Evolutionary conservation across 305 asterid species (phyloP), one percentile per base, ranked within the genome.

Genomic region (Vinca major): DNA sequence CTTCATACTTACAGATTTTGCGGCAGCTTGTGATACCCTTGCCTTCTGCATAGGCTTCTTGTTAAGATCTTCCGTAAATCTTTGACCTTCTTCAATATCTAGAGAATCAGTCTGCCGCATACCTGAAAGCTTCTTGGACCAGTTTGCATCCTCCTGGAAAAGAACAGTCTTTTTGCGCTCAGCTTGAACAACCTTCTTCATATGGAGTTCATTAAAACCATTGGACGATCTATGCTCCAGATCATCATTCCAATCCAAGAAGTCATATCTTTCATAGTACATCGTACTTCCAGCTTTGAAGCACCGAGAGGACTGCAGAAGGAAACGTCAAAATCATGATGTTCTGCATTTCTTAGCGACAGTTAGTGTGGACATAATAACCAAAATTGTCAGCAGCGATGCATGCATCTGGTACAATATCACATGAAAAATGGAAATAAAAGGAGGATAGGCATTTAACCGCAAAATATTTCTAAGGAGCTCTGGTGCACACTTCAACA

Each of bases 1-100:
- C 75, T 77, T 75, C 52, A 5, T 11, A 3, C 55, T 75, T 45
- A 55, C 7, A 68, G 49, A 66, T 10, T 65, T 45, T 62, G 63
- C 44, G 50, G 49, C 67, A 68, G 39, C 63, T 65, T 70, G 74
- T 64, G 65, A 71, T 17, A 80, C 60, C 16, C 41, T 64, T 43
- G 16, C 71, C 62, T 62, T 63, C 66, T 77, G 54, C 50, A 62
- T 11, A 45, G 73, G 43, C 63, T 69, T 71, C 80, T 73, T 74
- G 8, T 63, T 62, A 43, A 72, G 62, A 74, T 71, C 85, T 67
- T 80, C 81, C 56, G 63, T 49, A 71, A 78, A 58, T 56, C 87
- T 76, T 77, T 87, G 89, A 73, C 89, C 92, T 84, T 87, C 90
- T 81, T 89, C 95, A 26, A 80, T 71, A 45, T 83, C 89, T 77